These are phyloP conservation scores for Sporisorium iseilematis-ciliati DNA, from an alignment of 1,284 basidiomycete genomes.

Conservation along the genomic window DNA sequence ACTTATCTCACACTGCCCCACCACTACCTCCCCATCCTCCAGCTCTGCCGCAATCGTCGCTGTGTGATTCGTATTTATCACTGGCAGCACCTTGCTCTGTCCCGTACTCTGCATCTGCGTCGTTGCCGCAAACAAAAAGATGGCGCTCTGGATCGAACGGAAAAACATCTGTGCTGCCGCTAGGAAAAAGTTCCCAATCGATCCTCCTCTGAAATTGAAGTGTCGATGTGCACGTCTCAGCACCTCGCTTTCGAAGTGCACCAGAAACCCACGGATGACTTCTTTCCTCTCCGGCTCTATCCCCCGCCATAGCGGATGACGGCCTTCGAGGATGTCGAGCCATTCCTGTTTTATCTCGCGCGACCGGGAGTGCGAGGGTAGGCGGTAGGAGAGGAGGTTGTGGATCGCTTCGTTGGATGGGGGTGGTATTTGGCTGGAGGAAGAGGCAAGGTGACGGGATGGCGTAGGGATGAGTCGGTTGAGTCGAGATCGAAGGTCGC, in stretches of 20 bases:
- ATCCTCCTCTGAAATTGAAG: constrained; percentile 66
- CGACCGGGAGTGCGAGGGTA: constrained; percentile 79
- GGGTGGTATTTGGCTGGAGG: constrained; percentile 43
- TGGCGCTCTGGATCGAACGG: constrained; percentile 78
- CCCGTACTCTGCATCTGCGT: constrained; percentile 74
- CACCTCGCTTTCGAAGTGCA: constrained; percentile 88
- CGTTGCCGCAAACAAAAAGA: constrained; percentile 93
- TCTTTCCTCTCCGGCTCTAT: constrained; percentile 94
- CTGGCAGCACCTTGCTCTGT: constrained; percentile 81
- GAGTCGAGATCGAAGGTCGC: constrained; percentile 78
- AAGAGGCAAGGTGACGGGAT: constrained; percentile 71
- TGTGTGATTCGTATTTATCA: constrained; percentile 93
- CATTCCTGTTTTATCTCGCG: constrained; percentile 86
- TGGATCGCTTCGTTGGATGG: constrained; percentile 74
- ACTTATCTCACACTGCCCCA: constrained; percentile 97
- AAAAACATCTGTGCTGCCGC: constrained; percentile 65
- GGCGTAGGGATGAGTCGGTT: constrained; percentile 82
- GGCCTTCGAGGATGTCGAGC: constrained; percentile 92
- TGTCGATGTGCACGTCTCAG: constrained; percentile 78
- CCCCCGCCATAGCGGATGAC: constrained; percentile 84
- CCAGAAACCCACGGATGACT: constrained; percentile 78
- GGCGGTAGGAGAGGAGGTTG: constrained; percentile 81
- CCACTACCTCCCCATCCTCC: constrained; percentile 80
- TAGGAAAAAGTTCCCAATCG: constrained; percentile 66
- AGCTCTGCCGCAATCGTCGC: constrained; percentile 97